Evolutionary conservation across 176 grass and related monocot genomes (phyloP), one percentile per base, ranked within the genome.

Genomic region (Aegilops umbellulata): DNA sequence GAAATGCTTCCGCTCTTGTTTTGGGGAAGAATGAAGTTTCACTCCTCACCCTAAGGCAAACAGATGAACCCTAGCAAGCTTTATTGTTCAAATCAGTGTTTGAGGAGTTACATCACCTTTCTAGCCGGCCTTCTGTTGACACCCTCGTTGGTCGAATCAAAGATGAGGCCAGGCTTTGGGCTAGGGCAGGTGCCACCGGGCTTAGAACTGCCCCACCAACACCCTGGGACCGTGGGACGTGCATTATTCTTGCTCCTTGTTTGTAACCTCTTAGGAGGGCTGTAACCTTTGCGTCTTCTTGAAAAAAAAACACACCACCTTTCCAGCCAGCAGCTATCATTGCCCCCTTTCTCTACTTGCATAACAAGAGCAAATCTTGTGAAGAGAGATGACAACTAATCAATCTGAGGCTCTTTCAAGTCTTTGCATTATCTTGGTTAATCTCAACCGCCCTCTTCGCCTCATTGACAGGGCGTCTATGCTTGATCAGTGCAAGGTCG

Each of bases 31-130:
- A 67, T 65, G 89, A 74, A 47, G 26, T 83, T 80, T 34, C 80
- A 83, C 84, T 87, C 84, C 72, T 90, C 66, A 78, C 58, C 84
- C 58, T 78, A 79, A 44, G 20, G 66, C 46, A 80, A 87, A 35
- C 36, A 60, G 67, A 80, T 74, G 74, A 74, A 10, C 25, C 32
- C 31, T 83, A n/a, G 24, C 34, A 79, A 80, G 32, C 80, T 84
- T 25, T 84, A 30, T 57, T 75, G 39, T 75, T 69, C 68, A 76
- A 61, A 84, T 67, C 66, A 7, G 67, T 80, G 65, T 80, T 69
- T 84, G 66, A 65, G 65, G 62, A 68, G 67, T 68, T 90, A 67
- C 66, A 87, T 83, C 85, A 68, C 26, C 80, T 67, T 58, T 69
- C 14, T 67, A 76, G 44, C 35, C 26, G 60, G 75, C 75, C 47